Evolutionary conservation across 495 filamentous ascomycete genomes (phyloP), one percentile per base, ranked within the genome.

Genomic region (Lasiosphaeria hispida): DNA sequence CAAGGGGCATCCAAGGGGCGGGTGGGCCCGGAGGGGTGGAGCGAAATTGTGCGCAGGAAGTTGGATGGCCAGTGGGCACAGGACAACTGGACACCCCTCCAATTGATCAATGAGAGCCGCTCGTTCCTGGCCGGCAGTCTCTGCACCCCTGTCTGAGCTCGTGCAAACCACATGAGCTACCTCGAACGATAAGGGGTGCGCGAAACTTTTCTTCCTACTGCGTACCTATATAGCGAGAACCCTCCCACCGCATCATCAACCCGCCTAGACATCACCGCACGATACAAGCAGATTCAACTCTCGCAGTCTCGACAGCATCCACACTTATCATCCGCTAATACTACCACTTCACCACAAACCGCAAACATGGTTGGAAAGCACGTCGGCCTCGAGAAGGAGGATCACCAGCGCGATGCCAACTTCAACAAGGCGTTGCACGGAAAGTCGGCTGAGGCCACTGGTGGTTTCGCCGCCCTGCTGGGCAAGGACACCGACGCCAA

Each of bases 351-450:
- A 56, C 63, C 61, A 58, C 61, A 83, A 72, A 19, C 43, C 53
- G 53, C 42, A 48, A 55, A 33, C 65, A 95, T 93, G 88, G 78
- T 88, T 63, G 80, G 86, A 54, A 55, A 50, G 9, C 68, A 82
- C 55, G 61, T 66, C 57, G 60, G 60, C 53, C 85, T 98, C 60
- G 93, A 98, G 80, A 75, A 80, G 62, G 89, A 98, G 76, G 85
- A 98, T 73, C 87, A 90, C 69, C 64, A 70, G 63, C 92, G 95
- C 63, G 94, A 98, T 90, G 91, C 92, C 30, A 89, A 83, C 52
- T 98, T 98, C 80, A 91, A 90, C 79, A 85, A 90, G 73, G 92
- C 83, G 53, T 79, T 97, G 78, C 94, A 98, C 74, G 93, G 93
- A 70, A 88, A 88, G 66, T 90, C 90, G 15, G 80, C 90, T 41